Percentiles rank a stretch among this genome's conserved stretches.
Conservation (phyloP, 306 rosid genomes). For the Boehmeria nivea region DNA sequence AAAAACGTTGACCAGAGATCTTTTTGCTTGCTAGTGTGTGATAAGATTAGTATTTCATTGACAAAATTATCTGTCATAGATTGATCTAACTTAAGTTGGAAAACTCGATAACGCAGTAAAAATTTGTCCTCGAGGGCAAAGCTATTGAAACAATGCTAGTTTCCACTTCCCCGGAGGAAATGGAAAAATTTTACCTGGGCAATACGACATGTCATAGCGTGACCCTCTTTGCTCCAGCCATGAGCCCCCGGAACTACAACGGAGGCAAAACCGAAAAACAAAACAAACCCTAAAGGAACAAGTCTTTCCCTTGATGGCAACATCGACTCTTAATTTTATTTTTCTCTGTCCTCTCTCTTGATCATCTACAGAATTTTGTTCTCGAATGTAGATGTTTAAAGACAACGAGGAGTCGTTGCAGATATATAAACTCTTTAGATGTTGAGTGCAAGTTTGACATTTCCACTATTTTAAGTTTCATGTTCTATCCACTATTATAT, state of each 20-base stretch:
- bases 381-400: too few relatives aligned
- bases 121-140: too few relatives aligned
- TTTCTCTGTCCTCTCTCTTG: too few relatives aligned
- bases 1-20: too few relatives aligned
- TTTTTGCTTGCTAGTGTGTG: too few relatives aligned
- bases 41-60: too few relatives aligned
- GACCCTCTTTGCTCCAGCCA: constrained; percentile 96
- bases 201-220: constrained; percentile 64
- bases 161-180: neutral
- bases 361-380: too few relatives aligned
- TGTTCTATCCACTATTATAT: too few relatives aligned
- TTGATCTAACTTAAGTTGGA: too few relatives aligned
- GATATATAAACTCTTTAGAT: neutral
- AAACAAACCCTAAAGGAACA: constrained; percentile 21
- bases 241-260: constrained; percentile 28
- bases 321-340: neutral
- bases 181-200: constrained; percentile 35
- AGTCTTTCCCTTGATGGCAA: neutral
- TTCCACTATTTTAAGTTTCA: constrained; percentile 1
- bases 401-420: neutral
- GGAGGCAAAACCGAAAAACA: constrained; percentile 36
- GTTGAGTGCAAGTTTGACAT: constrained; percentile 29
- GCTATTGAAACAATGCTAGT: neutral
- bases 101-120: too few relatives aligned
- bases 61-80: too few relatives aligned